phyloP scores from a whole-genome alignment of 2,329 filamentous ascomycete species.

The Ophiostoma piceae region DNA sequence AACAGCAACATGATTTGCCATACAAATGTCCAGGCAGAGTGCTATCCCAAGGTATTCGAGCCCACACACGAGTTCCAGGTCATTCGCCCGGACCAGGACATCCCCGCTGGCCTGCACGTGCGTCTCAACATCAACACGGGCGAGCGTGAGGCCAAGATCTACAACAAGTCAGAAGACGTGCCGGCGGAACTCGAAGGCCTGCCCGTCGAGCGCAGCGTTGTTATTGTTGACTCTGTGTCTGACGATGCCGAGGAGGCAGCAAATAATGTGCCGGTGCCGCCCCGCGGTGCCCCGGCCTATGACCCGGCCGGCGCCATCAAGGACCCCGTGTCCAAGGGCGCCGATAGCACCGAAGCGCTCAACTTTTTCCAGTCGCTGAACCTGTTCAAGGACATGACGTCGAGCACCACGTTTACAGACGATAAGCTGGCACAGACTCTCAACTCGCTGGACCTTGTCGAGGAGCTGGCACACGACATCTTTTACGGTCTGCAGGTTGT shows the following conservation, averaged over 20 bases:
- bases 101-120: constrained; percentile 61
- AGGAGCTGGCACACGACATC: constrained; percentile 62
- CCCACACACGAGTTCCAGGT: constrained; percentile 60
- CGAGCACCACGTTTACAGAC: constrained; percentile 8
- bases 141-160: constrained; percentile 60
- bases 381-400: constrained; percentile 42
- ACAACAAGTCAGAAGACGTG: constrained; percentile 51
- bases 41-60: constrained; percentile 60
- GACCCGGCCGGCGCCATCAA: constrained; percentile 54
- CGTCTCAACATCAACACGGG: constrained; percentile 61
- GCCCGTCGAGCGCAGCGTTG: constrained; percentile 48
- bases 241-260: constrained; percentile 24
- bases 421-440: constrained; percentile 30
- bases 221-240: constrained; percentile 48
- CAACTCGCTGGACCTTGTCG: constrained; percentile 49
- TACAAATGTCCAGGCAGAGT: constrained; percentile 54
- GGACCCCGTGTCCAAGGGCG: constrained; percentile 38
- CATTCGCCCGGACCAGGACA: constrained; percentile 58
- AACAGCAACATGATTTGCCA: constrained; percentile 58
- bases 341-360: constrained; percentile 33
- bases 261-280: constrained; percentile 32
- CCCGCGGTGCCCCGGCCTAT: constrained; percentile 51
- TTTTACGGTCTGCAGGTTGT: constrained; percentile 63
- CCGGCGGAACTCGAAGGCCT: constrained; percentile 44
- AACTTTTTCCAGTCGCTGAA: constrained; percentile 46